Percentiles rank a stretch among this genome's conserved stretches.
phyloP scores from a whole-genome alignment of 768 basidiomycete species.

The Rhizopogon rudus region DNA sequence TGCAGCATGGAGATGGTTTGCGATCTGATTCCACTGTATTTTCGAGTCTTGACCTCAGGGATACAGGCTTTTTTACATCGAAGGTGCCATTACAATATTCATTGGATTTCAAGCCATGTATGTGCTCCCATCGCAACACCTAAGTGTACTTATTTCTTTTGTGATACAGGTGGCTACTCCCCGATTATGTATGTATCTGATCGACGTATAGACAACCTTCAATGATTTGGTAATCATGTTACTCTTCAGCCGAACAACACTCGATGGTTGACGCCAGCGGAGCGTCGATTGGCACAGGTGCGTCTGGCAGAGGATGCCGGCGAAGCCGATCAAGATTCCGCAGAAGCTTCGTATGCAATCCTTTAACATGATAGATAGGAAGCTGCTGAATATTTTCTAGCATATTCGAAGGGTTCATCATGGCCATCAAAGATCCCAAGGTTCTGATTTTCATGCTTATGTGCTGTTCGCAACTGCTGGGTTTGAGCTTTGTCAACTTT shows the following conservation, averaged over 20 bases:
- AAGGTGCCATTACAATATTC: constrained; percentile 59
- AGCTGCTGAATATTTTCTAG: constrained; percentile 3
- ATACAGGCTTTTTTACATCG: constrained; percentile 66
- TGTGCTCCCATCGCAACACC: not conserved
- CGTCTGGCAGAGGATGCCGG: constrained; percentile 66
- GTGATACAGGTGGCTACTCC: constrained; percentile 46
- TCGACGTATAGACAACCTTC: too few relatives aligned
- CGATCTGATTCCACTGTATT: not conserved
- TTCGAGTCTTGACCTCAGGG: not conserved
- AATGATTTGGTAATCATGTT: not conserved
- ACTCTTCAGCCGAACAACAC: constrained; percentile 52
- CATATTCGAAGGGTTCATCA: constrained; percentile 27
- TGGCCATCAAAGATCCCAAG: constrained; percentile 55
- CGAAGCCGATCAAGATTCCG: constrained; percentile 60
- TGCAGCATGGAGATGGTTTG: constrained; percentile 61
- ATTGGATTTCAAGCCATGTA: constrained; percentile 55
- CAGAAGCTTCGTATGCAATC: constrained; percentile 47
- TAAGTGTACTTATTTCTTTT: not conserved
- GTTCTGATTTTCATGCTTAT: constrained; percentile 50
- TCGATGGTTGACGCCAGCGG: constrained; percentile 45
- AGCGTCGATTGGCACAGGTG: constrained; percentile 56
- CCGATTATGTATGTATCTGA: constrained; percentile 47
- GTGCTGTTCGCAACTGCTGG: constrained; percentile 47
- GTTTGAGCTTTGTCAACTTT: constrained; percentile 59
- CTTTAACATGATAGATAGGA: not conserved